Evolutionary conservation across 768 basidiomycete genomes (phyloP).

Genomic region (Panellus pusillus): DNA sequence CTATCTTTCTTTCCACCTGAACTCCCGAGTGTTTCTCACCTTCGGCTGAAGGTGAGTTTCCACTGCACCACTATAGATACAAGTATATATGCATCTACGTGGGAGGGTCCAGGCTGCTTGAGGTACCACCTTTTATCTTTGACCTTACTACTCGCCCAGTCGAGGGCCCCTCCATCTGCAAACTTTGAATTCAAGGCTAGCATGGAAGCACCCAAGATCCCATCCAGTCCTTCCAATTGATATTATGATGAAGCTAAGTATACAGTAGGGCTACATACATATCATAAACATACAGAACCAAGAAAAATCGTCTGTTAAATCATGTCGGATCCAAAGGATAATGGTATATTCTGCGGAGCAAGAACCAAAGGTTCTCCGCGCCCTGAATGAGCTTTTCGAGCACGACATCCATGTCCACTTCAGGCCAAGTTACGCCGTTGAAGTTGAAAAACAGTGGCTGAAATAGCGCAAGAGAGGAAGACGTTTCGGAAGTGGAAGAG

Average conservation of each 20-base stretch:
- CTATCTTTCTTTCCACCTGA: too few relatives aligned
- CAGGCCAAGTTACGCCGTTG: conserved; percentile 23
- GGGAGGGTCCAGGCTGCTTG: too few relatives aligned
- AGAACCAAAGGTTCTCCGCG: conserved; percentile 44
- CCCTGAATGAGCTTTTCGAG: conserved; percentile 39
- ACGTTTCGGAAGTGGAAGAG: background rate
- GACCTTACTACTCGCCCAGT: too few relatives aligned
- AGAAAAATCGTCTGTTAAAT: conserved; percentile 15
- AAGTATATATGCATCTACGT: too few relatives aligned
- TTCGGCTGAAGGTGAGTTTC: too few relatives aligned
- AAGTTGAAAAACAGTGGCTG: conserved; percentile 26
- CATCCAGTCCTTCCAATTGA: too few relatives aligned
- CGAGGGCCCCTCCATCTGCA: too few relatives aligned
- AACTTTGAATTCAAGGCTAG: background rate
- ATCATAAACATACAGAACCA: background rate
- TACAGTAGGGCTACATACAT: background rate
- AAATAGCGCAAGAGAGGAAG: background rate
- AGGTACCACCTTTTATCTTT: too few relatives aligned
- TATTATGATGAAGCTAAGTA: background rate
- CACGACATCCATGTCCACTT: conserved; percentile 24
- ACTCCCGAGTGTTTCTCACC: too few relatives aligned
- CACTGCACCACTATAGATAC: too few relatives aligned
- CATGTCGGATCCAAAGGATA: conserved; percentile 56
- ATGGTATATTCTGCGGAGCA: conserved; percentile 52
- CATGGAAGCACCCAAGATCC: too few relatives aligned